Evolutionary conservation across 1,139 yeast genomes (phyloP).

Genomic region (Kodamaea plutei): DNA sequence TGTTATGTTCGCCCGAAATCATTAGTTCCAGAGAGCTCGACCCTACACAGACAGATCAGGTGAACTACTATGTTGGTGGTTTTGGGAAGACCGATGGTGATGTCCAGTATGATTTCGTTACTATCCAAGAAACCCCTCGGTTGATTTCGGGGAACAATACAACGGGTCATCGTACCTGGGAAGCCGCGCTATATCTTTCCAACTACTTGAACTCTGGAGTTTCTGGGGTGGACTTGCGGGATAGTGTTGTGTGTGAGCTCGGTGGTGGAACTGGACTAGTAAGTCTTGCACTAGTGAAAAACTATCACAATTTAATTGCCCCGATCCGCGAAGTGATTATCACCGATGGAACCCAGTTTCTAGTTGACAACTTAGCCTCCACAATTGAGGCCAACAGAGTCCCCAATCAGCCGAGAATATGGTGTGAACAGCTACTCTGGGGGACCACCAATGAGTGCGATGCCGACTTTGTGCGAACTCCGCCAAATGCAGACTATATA

Average conservation of each 20-base stretch:
- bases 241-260: constrained; percentile 53
- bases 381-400: constrained; percentile 46
- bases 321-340: constrained; percentile 35
- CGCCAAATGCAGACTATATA: constrained; percentile 39
- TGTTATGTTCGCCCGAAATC: constrained; percentile 36
- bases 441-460: constrained; percentile 36
- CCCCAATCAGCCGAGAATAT: constrained; percentile 12
- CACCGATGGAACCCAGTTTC: constrained; percentile 73
- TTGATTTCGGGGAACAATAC: constrained; percentile 71
- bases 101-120: constrained; percentile 21
- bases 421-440: constrained; percentile 46
- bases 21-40: constrained; percentile 34
- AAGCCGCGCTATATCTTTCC: constrained; percentile 73
- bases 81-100: constrained; percentile 11
- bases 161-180: constrained; percentile 93
- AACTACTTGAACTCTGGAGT: constrained; percentile 33
- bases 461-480: constrained; percentile 11
- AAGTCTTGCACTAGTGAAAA: constrained; percentile 49
- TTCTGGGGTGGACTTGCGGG: constrained; percentile 9
- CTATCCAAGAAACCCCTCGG: constrained; percentile 58
- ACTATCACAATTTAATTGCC: constrained; percentile 6
- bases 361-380: constrained; percentile 49
- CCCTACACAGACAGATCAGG: constrained; percentile 45
- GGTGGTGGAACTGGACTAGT: constrained; percentile 94
- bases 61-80: constrained; percentile 42